A percentile compares a stretch with the other conserved stretches of the same genome.
Evolutionary conservation across 345 rosid species (phyloP).

Genomic region (Leavenworthia alabamica): DNA sequence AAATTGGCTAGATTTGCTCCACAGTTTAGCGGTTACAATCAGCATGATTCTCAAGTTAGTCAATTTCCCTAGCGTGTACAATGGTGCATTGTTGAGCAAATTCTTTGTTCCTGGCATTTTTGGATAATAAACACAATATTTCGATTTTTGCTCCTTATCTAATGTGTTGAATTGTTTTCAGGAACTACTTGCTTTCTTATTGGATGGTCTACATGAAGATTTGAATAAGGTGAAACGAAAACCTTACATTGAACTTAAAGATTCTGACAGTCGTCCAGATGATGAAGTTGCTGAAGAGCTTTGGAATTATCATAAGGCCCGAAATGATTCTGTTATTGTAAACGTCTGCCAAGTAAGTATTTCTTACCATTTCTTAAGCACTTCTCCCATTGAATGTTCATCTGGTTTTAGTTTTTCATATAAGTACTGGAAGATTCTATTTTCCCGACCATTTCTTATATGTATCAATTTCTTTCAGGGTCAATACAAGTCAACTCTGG

Average conservation of each 20-base stretch:
- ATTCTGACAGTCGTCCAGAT: conserved; percentile 72
- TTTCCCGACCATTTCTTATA: conserved; percentile 7
- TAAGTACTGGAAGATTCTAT: background rate
- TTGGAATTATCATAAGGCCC: conserved; percentile 94
- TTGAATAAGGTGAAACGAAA: conserved; percentile 87
- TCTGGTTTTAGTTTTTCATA: background rate
- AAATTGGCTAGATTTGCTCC: conserved; percentile 95
- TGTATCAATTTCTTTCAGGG: conserved; percentile 51
- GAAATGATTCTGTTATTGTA: conserved; percentile 93
- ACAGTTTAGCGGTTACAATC: conserved; percentile 96
- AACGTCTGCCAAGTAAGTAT: conserved; percentile 79
- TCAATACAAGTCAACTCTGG: conserved; percentile 94
- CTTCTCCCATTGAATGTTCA: conserved; percentile 12
- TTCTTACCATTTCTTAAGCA: background rate
- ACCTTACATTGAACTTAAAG: conserved; percentile 89
- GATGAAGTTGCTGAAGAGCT: conserved; percentile 88
- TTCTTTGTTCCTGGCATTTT: background rate
- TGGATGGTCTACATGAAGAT: conserved; percentile 97
- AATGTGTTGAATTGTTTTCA: conserved; percentile 18
- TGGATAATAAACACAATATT: background rate
- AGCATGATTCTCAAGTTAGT: conserved; percentile 98
- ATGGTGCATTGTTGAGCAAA: background rate
- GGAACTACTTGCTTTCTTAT: conserved; percentile 91
- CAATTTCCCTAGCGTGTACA: background rate
- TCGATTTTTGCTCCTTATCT: background rate